phyloP scores from a whole-genome alignment of 2,329 filamentous ascomycete genomes.

The Claviceps digitariae region DNA sequence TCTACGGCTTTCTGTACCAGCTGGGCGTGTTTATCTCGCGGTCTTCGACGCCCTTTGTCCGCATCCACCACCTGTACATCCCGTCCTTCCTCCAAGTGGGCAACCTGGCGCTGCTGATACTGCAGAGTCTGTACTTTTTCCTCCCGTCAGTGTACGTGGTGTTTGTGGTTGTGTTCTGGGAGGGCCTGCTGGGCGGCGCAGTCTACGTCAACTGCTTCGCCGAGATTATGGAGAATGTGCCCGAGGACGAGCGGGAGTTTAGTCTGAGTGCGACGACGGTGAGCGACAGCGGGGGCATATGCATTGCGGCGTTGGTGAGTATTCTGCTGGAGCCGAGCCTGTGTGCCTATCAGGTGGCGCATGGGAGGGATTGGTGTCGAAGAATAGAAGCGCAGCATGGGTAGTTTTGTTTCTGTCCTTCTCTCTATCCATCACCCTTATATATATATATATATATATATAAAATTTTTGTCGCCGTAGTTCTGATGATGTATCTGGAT shows the following conservation, averaged over 20 bases:
- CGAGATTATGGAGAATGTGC: constrained; percentile 76
- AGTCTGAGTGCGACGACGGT: constrained; percentile 81
- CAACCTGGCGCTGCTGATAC: constrained; percentile 60
- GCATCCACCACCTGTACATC: constrained; percentile 67
- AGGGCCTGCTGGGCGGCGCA: constrained; percentile 76
- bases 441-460: no score
- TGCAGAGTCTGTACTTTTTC: constrained; percentile 68
- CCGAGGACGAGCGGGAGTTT: constrained; percentile 71
- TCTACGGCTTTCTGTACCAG: constrained; percentile 92
- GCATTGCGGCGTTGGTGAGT: constrained; percentile 70
- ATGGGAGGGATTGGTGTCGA: constrained; percentile 63
- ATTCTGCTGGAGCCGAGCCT: constrained; percentile 71
- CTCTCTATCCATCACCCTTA: no score
- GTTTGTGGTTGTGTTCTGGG: constrained; percentile 82
- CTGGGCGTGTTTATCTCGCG: constrained; percentile 89
- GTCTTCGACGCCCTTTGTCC: constrained; percentile 76
- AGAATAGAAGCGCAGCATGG: constrained; percentile 29
- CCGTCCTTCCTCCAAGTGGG: constrained; percentile 69
- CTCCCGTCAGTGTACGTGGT: constrained; percentile 79
- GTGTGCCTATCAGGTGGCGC: constrained; percentile 72
- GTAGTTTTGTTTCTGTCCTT: neutral
- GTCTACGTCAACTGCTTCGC: constrained; percentile 97
- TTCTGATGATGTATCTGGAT: no score
- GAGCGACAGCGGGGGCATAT: constrained; percentile 84
- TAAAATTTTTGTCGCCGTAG: no score